Percentiles rank a stretch among this genome's conserved stretches.
Evolutionary conservation across 2,329 filamentous ascomycete genomes (phyloP).

Genomic region (Pseudogymnoascus pannorum): DNA sequence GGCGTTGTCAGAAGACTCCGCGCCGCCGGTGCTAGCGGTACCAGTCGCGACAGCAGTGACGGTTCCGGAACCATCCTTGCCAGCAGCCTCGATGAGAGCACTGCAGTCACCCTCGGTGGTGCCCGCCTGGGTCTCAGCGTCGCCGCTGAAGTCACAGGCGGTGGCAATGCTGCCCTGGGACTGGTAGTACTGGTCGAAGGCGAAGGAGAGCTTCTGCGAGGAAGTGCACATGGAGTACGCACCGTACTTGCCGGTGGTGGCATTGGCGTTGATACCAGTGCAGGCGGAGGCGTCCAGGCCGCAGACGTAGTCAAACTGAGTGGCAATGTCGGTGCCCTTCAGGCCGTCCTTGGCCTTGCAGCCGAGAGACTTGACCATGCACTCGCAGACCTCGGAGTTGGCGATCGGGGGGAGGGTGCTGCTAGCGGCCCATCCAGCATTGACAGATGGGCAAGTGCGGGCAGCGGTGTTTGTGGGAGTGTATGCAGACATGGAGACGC

Average conservation of each 20-base stretch:
- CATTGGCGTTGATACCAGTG: conserved; percentile 60
- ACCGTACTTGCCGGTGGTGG: conserved; percentile 62
- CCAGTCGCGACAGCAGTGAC: conserved; percentile 42
- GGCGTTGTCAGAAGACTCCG: conserved; percentile 26
- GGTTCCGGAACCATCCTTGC: conserved; percentile 49
- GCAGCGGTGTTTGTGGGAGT: conserved; percentile 62
- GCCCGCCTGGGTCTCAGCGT: conserved; percentile 47
- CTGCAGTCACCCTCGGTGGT: conserved; percentile 47
- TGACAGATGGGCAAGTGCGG: conserved; percentile 61
- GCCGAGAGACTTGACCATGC: conserved; percentile 69
- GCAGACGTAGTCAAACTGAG: conserved; percentile 71
- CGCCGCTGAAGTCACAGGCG: conserved; percentile 66
- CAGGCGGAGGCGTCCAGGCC: conserved; percentile 50
- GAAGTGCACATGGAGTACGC: conserved; percentile 70
- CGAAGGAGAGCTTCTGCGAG: conserved; percentile 64
- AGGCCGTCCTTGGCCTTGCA: conserved; percentile 61
- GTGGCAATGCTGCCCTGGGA: conserved; percentile 43
- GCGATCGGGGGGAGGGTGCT: conserved; percentile 72
- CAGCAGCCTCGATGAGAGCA: conserved; percentile 54
- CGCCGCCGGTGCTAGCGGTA: conserved; percentile 28
- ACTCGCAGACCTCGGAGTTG: conserved; percentile 71
- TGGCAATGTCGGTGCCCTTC: conserved; percentile 50
- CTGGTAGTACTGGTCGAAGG: conserved; percentile 66
- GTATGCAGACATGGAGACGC: conserved; percentile 62
- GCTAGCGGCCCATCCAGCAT: conserved; percentile 60